These are phyloP conservation scores for Diaporthe sp. DNA, from an alignment of 2,329 filamentous ascomycete genomes.

Conservation along the genomic window DNA sequence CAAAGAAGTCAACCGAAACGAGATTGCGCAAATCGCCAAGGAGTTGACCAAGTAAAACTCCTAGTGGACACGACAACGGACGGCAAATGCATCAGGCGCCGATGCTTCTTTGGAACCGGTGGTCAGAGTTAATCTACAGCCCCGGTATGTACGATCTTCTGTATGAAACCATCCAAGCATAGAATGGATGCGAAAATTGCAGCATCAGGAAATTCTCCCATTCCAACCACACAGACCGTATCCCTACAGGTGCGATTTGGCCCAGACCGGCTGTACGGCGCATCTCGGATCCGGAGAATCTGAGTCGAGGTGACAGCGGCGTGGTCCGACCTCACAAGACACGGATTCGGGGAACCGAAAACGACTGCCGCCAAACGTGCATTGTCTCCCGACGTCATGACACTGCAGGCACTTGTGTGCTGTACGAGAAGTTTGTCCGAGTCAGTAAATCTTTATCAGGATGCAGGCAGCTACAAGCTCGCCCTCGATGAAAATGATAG, in stretches of 20 bases:
- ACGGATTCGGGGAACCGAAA: not conserved
- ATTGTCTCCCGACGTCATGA: slow-evolving; percentile 3
- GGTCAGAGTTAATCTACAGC: not conserved
- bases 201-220: slow-evolving; percentile 21
- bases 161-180: slow-evolving; percentile 24
- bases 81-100: no score
- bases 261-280: slow-evolving; percentile 4
- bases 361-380: slow-evolving; percentile 5
- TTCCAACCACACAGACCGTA: not conserved
- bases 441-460: slow-evolving; percentile 16
- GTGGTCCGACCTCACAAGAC: not conserved
- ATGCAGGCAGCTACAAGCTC: slow-evolving; percentile 22
- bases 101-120: not conserved
- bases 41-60: slow-evolving; percentile 50
- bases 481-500: not conserved
- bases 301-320: not conserved
- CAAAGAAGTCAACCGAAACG: slow-evolving; percentile 73
- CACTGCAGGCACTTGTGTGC: slow-evolving; percentile 1
- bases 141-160: slow-evolving; percentile 34
- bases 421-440: slow-evolving; percentile 14
- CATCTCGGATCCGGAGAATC: not conserved
- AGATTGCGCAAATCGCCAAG: slow-evolving; percentile 73
- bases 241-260: not conserved
- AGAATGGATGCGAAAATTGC: slow-evolving; percentile 1
- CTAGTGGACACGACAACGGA: not conserved